phyloP scores from a whole-genome alignment of 108 stramenopile genomes.

The Epipyxis sp. region DNA sequence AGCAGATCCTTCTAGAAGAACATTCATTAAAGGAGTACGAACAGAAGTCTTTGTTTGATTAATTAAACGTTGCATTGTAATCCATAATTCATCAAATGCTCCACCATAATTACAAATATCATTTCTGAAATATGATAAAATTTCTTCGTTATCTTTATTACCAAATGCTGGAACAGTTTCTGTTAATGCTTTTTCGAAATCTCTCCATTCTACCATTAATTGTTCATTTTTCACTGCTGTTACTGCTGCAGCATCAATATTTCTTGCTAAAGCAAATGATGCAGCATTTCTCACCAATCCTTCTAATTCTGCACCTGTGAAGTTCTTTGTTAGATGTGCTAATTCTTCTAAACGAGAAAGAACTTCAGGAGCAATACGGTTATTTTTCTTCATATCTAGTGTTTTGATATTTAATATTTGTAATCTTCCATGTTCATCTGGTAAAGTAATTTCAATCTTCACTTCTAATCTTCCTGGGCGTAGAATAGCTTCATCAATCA shows the following conservation, averaged over 20 bases:
- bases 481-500: conserved; percentile 97
- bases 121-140: conserved; percentile 82
- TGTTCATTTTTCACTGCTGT: conserved; percentile 80
- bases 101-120: conserved; percentile 91
- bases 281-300: conserved; percentile 93
- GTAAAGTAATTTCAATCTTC: conserved; percentile 96
- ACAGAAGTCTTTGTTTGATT: conserved; percentile 70
- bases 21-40: conserved; percentile 85
- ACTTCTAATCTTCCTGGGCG: conserved; percentile 95
- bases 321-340: conserved; percentile 87
- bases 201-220: conserved; percentile 70
- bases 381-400: conserved; percentile 75
- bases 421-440: conserved; percentile 80
- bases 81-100: conserved; percentile 73
- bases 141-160: conserved; percentile 70
- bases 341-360: conserved; percentile 69
- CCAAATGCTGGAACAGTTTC: conserved; percentile 89
- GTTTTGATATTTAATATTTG: conserved; percentile 97
- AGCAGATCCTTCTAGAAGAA: conserved; percentile 77
- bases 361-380: conserved; percentile 74
- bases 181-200: conserved; percentile 78
- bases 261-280: conserved; percentile 70
- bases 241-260: conserved; percentile 42
- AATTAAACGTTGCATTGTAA: conserved; percentile 74
- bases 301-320: conserved; percentile 97